Evolutionary conservation across 352 stramenopile species (phyloP), one percentile per base, ranked within the genome.

Genomic region (Globisporangium nunn): DNA sequence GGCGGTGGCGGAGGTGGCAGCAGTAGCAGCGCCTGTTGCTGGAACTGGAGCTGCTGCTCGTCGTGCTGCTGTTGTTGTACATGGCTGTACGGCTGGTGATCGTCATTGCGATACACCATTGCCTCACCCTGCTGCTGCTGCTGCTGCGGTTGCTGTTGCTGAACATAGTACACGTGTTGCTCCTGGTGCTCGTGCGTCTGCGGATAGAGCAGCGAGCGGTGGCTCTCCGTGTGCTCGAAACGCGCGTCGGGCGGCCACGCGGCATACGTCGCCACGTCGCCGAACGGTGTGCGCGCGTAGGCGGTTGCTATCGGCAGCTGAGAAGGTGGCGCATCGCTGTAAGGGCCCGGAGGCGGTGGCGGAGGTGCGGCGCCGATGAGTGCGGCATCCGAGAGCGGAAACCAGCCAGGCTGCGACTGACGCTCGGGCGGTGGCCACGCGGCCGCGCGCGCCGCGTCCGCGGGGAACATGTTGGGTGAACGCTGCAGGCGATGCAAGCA

Each of bases 401-500:
- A 87, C 76, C 76, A 87, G 4, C 72, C 76, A 29, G 75, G 55
- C 56, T 87, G 73, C 8, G 62, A 71, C 39, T 73, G 68, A 0
- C 39, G 55, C 35, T 62, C 48, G 17, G 12, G 44, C 17, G 44
- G 5, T 14, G 47, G 47, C 10, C 7, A 15, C 29, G 28, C 10
- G 29, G 30, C 30, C 2, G 30, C 28, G 29, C 28, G 47, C 12
- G 29, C 47, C 14, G 30, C 17, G 47, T 12, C 47, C 10, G 46
- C 28, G 47, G 37, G 11, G 37, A 41, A 41, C 37, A 41, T 41
- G 35, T 6, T 10, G 35, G 23, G 23, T 23, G 23, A 23, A 23
- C 23, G 23, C 23, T 23, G 23, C 23, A 23, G 23, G 23, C 23
- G 23, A 23, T 23, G 23, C 23, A 23, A 23, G 23, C 23, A 23